These are phyloP conservation scores for Amanita exitialis DNA, from an alignment of 768 basidiomycete genomes.

Conservation along the genomic window DNA sequence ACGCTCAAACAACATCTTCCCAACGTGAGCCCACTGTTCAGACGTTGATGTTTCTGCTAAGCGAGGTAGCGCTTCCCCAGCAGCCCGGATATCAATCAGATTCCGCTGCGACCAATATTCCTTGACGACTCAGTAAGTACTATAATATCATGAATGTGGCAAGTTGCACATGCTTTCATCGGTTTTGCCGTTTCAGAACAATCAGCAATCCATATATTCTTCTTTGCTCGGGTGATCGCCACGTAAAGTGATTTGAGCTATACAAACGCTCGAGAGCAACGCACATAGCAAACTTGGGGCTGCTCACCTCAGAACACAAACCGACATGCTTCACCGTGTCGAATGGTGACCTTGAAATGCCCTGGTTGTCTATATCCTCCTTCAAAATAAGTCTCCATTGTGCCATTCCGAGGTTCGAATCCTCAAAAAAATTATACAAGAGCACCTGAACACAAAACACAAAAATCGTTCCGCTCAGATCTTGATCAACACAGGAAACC, in stretches of 20 bases:
- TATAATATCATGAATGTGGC: background rate
- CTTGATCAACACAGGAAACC: background rate
- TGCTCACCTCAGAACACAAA: slow-evolving; percentile 46
- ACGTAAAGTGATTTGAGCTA: slow-evolving; percentile 65
- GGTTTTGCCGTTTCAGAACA: slow-evolving; percentile 43
- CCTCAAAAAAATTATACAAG: slow-evolving; percentile 66
- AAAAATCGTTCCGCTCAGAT: background rate
- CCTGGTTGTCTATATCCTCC: slow-evolving; percentile 13
- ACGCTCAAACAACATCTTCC: slow-evolving; percentile 25
- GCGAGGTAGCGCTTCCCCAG: slow-evolving; percentile 37
- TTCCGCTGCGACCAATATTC: slow-evolving; percentile 36
- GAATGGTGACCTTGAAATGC: slow-evolving; percentile 28
- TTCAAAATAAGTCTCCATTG: slow-evolving; percentile 57
- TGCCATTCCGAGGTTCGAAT: slow-evolving; percentile 37
- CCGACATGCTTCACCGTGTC: slow-evolving; percentile 40
- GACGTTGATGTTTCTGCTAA: slow-evolving; percentile 44
- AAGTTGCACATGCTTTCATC: slow-evolving; percentile 35
- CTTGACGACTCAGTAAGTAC: slow-evolving; percentile 18
- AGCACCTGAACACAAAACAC: slow-evolving; percentile 39
- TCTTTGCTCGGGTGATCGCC: slow-evolving; percentile 59
- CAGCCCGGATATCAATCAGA: slow-evolving; percentile 38
- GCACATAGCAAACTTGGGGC: background rate
- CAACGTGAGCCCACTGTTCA: slow-evolving; percentile 27
- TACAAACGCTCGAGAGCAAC: background rate
- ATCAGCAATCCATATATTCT: slow-evolving; percentile 64